Evolutionary conservation across 805 yeast genomes (phyloP).

Genomic region (Lachancea kluyveri): DNA sequence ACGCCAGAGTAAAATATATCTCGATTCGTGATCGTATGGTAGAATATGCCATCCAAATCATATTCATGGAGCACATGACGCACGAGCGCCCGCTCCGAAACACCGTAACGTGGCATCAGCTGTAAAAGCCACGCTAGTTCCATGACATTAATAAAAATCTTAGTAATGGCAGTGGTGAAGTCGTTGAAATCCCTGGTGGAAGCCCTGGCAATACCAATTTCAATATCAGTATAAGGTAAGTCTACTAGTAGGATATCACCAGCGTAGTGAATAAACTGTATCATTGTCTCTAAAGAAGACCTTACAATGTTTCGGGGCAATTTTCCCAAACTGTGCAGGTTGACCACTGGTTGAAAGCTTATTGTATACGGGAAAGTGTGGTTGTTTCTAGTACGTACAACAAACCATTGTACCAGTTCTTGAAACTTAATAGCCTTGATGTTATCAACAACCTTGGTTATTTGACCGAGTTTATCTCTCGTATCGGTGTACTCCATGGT

Average conservation of each 20-base stretch:
- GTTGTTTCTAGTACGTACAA: conserved; percentile 17
- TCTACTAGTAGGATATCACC: conserved; percentile 11
- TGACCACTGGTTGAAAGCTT: conserved; percentile 22
- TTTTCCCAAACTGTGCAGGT: conserved; percentile 16
- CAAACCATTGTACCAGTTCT: conserved; percentile 18
- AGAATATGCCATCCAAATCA: conserved; percentile 26
- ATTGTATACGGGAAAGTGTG: conserved; percentile 21
- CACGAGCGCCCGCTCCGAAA: conserved; percentile 2
- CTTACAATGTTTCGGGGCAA: conserved; percentile 17
- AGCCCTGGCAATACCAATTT: conserved; percentile 3
- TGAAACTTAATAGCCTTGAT: conserved; percentile 10
- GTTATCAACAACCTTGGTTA: conserved; percentile 11
- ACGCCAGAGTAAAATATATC: too few relatives aligned
- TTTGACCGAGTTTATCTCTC: conserved; percentile 10
- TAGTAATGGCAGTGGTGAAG: conserved; percentile 14
- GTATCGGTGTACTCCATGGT: conserved; percentile 4
- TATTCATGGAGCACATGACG: conserved; percentile 17
- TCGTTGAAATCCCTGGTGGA: conserved; percentile 5
- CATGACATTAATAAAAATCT: conserved; percentile 13
- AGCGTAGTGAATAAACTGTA: conserved; percentile 14
- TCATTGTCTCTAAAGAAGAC: conserved; percentile 19
- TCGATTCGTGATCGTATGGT: conserved; percentile 10
- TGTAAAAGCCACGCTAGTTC: conserved; percentile 13
- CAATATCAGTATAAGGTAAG: conserved; percentile 11
- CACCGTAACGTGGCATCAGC: conserved; percentile 10